A percentile compares a stretch with the other conserved stretches of the same genome.
Conservation (phyloP, 148 eudicot species). For the Rhododendron henanense region DNA sequence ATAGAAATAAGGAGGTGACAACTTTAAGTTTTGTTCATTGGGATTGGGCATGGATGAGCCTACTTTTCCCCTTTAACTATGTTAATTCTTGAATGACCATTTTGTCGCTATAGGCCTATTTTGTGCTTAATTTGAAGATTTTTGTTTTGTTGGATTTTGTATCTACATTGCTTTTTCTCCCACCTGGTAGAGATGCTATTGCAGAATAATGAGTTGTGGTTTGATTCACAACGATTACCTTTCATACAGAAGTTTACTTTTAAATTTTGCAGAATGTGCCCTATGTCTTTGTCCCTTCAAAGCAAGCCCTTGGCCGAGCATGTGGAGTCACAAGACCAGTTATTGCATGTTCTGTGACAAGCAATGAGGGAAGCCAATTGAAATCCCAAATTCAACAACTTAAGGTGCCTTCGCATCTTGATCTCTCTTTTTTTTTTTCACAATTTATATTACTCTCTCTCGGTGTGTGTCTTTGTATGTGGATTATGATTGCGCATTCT, state of each 20-base stretch:
- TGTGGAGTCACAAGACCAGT: constrained; percentile 95
- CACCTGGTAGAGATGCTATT: not conserved
- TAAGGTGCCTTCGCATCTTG: constrained; percentile 46
- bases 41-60: not conserved
- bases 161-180: not conserved
- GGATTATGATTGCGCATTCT: not conserved
- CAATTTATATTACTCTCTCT: not conserved
- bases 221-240: not conserved
- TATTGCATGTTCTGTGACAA: constrained; percentile 91
- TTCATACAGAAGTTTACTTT: not conserved
- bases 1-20: not conserved
- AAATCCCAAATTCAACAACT: constrained; percentile 82
- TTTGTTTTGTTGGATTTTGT: not conserved
- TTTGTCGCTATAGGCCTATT: not conserved
- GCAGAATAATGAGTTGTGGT: too few species aligned
- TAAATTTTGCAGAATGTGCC: constrained; percentile 75
- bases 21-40: not conserved
- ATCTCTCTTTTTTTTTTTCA: not conserved
- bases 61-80: not conserved
- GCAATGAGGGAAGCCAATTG: constrained; percentile 92
- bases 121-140: not conserved
- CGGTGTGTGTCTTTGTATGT: not conserved
- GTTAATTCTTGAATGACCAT: not conserved
- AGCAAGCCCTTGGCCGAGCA: constrained; percentile 94
- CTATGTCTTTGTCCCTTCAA: constrained; percentile 86